Conservation (phyloP, 1,284 basidiomycete species). For the Boletus semigastroideus region DNA sequence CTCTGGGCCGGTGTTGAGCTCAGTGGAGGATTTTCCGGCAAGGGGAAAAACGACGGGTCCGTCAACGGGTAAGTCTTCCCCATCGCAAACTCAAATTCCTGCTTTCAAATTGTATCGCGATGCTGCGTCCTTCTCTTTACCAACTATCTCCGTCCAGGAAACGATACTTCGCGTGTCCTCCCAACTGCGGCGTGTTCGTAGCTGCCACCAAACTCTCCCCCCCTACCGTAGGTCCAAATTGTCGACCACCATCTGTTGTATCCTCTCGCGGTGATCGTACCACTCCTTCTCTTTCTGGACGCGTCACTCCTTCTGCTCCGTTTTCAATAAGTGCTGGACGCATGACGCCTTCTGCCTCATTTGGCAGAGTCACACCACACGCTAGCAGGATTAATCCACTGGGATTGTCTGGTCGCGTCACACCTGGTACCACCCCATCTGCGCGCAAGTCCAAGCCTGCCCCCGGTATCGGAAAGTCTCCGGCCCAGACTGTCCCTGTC, state of each 20-base stretch:
- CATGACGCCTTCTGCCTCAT: constrained; percentile 42
- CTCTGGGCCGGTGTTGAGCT: constrained; percentile 92
- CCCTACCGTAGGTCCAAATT: constrained; percentile 61
- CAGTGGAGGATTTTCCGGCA: constrained; percentile 81
- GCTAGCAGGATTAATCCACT: constrained; percentile 24
- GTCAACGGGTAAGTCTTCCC: constrained; percentile 74
- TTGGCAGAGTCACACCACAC: constrained; percentile 40
- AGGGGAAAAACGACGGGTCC: constrained; percentile 94
- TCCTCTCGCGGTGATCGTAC: constrained; percentile 66
- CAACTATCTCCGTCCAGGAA: constrained; percentile 44
- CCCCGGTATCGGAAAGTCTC: constrained; percentile 24
- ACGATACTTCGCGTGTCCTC: constrained; percentile 85
- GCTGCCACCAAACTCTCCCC: constrained; percentile 77
- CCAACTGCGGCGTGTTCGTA: constrained; percentile 90
- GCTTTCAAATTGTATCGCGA: not conserved
- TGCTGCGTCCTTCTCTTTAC: constrained; percentile 3
- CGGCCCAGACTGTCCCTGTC: constrained; percentile 32
- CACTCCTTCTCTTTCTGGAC: constrained; percentile 46
- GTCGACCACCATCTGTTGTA: constrained; percentile 77
- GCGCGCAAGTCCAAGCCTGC: constrained; percentile 33
- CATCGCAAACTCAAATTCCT: not conserved
- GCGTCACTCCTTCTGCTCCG: constrained; percentile 47
- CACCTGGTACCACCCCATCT: constrained; percentile 37
- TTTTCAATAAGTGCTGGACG: constrained; percentile 43
- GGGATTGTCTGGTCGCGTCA: constrained; percentile 40